Percentiles rank a stretch among this genome's conserved stretches.
Conservation (phyloP, 768 basidiomycete genomes). For the Gloeostereum incarnatum region DNA sequence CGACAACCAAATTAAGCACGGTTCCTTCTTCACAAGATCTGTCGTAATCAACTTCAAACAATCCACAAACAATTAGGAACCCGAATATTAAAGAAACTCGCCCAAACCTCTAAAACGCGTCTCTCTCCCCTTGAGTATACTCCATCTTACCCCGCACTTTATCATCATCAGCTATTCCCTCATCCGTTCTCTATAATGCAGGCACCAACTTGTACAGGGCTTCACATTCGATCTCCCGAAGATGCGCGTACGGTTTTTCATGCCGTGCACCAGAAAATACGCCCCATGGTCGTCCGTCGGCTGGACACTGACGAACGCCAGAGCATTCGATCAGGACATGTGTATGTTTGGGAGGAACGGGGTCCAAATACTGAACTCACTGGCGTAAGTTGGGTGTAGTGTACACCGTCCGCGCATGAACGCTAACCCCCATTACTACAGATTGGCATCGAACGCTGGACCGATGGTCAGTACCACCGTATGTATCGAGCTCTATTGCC, state of each 20-base stretch:
- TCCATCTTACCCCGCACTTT: too few relatives aligned
- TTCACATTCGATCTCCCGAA: conserved; percentile 41
- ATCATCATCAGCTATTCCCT: conserved; percentile 8
- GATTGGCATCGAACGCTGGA: conserved; percentile 81
- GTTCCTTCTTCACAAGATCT: too few relatives aligned
- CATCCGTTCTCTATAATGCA: conserved; percentile 25
- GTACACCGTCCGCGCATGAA: conserved; percentile 1
- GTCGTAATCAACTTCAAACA: too few relatives aligned
- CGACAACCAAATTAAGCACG: too few relatives aligned
- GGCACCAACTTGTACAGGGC: conserved; percentile 39
- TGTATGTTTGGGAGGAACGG: conserved; percentile 84
- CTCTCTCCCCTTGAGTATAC: too few relatives aligned
- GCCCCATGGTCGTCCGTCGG: conserved; percentile 73
- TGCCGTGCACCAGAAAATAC: conserved; percentile 52
- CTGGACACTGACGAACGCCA: conserved; percentile 71
- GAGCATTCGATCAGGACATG: conserved; percentile 60
- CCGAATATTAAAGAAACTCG: too few relatives aligned
- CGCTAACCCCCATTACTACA: conserved; percentile 14
- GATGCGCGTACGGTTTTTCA: conserved; percentile 62
- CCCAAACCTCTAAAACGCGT: too few relatives aligned
- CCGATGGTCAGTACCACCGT: conserved; percentile 41
- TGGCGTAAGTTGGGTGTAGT: conserved; percentile 37
- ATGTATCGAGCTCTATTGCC: neutral
- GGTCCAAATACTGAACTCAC: conserved; percentile 64
- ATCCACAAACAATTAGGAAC: too few relatives aligned